Evolutionary conservation across 768 basidiomycete species (phyloP).

Genomic region (Mycena latifolia): DNA sequence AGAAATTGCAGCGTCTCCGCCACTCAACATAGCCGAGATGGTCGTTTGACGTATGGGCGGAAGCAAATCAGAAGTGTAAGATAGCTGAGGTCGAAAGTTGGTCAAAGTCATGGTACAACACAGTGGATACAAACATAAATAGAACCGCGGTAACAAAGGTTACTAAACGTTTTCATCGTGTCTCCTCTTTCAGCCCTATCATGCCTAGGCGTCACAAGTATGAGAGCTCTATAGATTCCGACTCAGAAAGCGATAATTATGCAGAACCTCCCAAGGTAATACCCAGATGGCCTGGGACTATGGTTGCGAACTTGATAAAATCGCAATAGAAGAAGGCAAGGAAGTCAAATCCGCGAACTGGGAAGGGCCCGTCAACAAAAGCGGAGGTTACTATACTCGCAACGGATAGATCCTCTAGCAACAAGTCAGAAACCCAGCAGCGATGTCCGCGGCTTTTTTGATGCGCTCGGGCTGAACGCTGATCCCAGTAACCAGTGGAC

Average conservation of each 20-base stretch:
- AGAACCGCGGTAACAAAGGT: too few relatives aligned
- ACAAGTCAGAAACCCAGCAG: slow-evolving; percentile 21
- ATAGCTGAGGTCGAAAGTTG: too few relatives aligned
- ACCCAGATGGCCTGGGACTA: too few relatives aligned
- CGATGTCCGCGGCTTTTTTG: slow-evolving; percentile 19
- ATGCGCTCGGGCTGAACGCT: background rate
- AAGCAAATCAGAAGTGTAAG: too few relatives aligned
- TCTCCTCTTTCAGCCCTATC: too few relatives aligned
- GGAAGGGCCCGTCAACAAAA: slow-evolving; percentile 27
- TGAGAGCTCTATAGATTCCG: slow-evolving; percentile 8
- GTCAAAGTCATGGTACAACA: too few relatives aligned
- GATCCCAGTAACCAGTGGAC: slow-evolving; percentile 12
- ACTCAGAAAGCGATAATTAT: slow-evolving; percentile 22
- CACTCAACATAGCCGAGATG: background rate
- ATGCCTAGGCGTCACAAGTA: slow-evolving; percentile 16
- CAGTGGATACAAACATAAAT: too few relatives aligned
- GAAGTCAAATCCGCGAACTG: slow-evolving; percentile 12
- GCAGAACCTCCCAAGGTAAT: slow-evolving; percentile 14
- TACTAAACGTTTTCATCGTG: too few relatives aligned
- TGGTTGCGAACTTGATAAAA: too few relatives aligned
- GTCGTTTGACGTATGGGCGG: too few relatives aligned
- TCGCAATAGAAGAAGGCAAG: slow-evolving; percentile 15
- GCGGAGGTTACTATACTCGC: slow-evolving; percentile 35
- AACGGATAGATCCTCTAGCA: slow-evolving; percentile 26
- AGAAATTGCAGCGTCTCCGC: too few relatives aligned